phyloP scores from a whole-genome alignment of 2,329 filamentous ascomycete species.

The Xylariaceae sp. region DNA sequence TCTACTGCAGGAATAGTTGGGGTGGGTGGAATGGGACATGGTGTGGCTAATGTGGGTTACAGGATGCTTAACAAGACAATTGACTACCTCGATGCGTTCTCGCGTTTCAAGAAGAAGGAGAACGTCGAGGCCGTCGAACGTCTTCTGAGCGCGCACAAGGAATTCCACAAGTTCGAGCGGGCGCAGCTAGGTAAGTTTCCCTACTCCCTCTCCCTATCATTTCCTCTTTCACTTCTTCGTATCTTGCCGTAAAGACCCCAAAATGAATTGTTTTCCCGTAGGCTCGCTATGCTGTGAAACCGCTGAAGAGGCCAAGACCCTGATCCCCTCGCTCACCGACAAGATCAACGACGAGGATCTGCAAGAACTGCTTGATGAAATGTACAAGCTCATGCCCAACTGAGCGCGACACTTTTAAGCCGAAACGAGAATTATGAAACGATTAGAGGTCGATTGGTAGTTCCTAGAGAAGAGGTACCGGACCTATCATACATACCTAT shows the following conservation, averaged over 20 bases:
- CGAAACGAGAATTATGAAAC: constrained; percentile 18
- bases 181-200: constrained; percentile 71
- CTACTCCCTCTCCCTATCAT: not conserved
- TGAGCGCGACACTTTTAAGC: constrained; percentile 54
- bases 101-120: constrained; percentile 91
- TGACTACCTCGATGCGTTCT: constrained; percentile 90
- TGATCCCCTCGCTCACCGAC: constrained; percentile 82
- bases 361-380: constrained; percentile 82
- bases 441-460: too few species aligned
- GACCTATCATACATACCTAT: too few species aligned
- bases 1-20: too few species aligned
- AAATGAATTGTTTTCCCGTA: constrained; percentile 33
- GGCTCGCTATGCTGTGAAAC: constrained; percentile 88
- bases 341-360: constrained; percentile 90
- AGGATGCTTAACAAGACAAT: constrained; percentile 81
- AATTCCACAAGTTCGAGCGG: constrained; percentile 87
- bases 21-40: too few species aligned
- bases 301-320: constrained; percentile 90
- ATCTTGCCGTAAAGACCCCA: constrained; percentile 1
- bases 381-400: constrained; percentile 62
- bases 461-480: too few species aligned
- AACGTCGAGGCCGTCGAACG: constrained; percentile 93
- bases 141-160: constrained; percentile 70
- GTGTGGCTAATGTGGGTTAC: constrained; percentile 5
- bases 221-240: too few species aligned